Percentiles rank a stretch among this genome's conserved stretches.
Evolutionary conservation across 2,329 filamentous ascomycete genomes (phyloP).

Genomic region (Alternaria sp.): DNA sequence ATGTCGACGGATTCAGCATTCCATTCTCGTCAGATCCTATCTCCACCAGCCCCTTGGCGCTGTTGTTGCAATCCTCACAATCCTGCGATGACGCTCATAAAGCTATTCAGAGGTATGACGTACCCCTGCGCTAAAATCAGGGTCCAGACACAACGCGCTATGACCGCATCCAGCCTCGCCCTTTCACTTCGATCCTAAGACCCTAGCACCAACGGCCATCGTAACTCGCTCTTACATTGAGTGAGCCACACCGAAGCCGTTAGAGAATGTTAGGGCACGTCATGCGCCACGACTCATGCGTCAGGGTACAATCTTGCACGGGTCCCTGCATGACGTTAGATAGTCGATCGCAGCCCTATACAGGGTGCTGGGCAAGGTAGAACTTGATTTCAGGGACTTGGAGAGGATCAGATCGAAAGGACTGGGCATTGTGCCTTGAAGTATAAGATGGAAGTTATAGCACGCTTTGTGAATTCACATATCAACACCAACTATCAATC

Average conservation of each 20-base stretch:
- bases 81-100: constrained; percentile 23
- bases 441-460: constrained; percentile 20
- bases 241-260: constrained; percentile 22
- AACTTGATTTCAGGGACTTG: constrained; percentile 35
- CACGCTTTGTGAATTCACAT: background rate
- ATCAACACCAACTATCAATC: background rate
- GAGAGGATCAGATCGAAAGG: background rate
- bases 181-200: constrained; percentile 11
- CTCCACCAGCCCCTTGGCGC: background rate
- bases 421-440: background rate
- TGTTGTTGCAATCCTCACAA: background rate
- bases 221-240: constrained; percentile 15
- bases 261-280: constrained; percentile 17
- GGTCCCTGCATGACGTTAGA: constrained; percentile 41
- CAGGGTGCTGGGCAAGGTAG: constrained; percentile 16
- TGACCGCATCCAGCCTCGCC: constrained; percentile 18
- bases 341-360: constrained; percentile 20
- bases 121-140: constrained; percentile 13
- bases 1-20: background rate
- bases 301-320: constrained; percentile 7
- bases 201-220: constrained; percentile 22
- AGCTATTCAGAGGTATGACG: constrained; percentile 32
- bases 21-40: constrained; percentile 8
- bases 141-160: constrained; percentile 19
- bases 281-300: constrained; percentile 27